phyloP scores from a whole-genome alignment of 495 filamentous ascomycete species.

The Wilcoxina mikolae region DNA sequence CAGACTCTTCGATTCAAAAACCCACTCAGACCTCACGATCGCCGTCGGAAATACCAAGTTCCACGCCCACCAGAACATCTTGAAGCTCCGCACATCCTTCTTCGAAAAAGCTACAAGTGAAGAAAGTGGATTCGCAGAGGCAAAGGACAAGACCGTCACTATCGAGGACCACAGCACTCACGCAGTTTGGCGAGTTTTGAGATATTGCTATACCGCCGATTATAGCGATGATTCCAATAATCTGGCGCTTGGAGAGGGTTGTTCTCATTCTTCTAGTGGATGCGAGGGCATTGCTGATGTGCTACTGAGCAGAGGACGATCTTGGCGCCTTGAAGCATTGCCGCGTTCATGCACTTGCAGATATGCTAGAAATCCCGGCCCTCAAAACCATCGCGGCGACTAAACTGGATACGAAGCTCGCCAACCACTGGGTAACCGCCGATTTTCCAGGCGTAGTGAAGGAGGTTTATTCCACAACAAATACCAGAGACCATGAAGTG shows the following conservation, averaged over 20 bases:
- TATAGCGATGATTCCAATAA: not conserved
- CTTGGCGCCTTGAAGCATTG: not conserved
- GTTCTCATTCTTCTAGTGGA: not conserved
- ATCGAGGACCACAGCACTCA: not conserved
- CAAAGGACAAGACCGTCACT: not conserved
- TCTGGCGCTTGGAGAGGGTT: not conserved
- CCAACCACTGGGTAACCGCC: not conserved
- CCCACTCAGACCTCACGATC: not conserved
- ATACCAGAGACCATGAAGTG: not conserved
- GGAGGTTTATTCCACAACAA: not conserved
- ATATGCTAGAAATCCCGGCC: constrained; percentile 1
- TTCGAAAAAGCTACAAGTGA: not conserved
- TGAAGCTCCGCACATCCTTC: not conserved
- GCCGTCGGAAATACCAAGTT: not conserved
- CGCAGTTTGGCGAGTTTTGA: not conserved
- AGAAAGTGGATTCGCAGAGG: not conserved
- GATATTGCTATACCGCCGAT: not conserved
- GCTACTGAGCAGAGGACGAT: not conserved
- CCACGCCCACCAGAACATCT: not conserved
- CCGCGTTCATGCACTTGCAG: constrained; percentile 3
- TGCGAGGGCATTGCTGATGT: not conserved
- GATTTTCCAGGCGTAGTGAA: not conserved
- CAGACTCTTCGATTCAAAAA: not conserved
- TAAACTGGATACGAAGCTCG: not conserved
- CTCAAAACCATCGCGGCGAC: constrained; percentile 2